These are phyloP conservation scores for Xylaria flabelliformis DNA, from an alignment of 495 filamentous ascomycete genomes.

Conservation along the genomic window DNA sequence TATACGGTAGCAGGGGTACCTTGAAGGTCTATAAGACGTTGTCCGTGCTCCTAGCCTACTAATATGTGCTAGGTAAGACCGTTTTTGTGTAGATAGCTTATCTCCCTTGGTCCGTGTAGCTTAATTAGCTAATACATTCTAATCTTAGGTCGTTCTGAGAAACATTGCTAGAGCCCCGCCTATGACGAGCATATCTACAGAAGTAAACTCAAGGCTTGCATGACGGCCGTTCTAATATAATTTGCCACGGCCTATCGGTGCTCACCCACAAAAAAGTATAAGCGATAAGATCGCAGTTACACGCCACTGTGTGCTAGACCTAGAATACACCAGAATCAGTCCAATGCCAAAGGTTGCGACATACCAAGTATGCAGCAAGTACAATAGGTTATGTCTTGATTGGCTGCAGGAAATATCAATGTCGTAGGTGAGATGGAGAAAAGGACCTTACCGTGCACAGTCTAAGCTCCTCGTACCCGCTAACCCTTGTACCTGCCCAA, in stretches of 20 bases:
- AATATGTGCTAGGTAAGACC: not conserved
- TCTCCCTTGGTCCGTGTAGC: not conserved
- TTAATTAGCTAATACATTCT: not conserved
- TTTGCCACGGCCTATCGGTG: not conserved
- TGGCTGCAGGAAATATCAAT: not conserved
- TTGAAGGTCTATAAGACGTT: not conserved
- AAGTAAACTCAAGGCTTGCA: not conserved
- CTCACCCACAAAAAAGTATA: not conserved
- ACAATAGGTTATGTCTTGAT: not conserved
- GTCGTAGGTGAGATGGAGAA: not conserved
- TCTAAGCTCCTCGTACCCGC: not conserved
- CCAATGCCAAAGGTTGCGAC: not conserved
- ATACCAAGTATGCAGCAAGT: not conserved
- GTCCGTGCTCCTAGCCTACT: not conserved
- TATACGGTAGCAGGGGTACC: not conserved
- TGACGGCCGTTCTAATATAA: not conserved
- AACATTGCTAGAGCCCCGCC: not conserved
- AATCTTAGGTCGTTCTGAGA: not conserved
- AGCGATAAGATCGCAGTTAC: too few species aligned
- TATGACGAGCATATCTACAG: not conserved
- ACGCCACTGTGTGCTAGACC: not conserved
- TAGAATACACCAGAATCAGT: not conserved
- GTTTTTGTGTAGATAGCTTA: conserved; percentile 4
- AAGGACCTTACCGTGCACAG: not conserved
- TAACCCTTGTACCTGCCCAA: not conserved